A percentile compares a stretch with the other conserved stretches of the same genome.
Evolutionary conservation across 805 yeast species (phyloP).

Genomic region (Kodamaea kakaduensis): DNA sequence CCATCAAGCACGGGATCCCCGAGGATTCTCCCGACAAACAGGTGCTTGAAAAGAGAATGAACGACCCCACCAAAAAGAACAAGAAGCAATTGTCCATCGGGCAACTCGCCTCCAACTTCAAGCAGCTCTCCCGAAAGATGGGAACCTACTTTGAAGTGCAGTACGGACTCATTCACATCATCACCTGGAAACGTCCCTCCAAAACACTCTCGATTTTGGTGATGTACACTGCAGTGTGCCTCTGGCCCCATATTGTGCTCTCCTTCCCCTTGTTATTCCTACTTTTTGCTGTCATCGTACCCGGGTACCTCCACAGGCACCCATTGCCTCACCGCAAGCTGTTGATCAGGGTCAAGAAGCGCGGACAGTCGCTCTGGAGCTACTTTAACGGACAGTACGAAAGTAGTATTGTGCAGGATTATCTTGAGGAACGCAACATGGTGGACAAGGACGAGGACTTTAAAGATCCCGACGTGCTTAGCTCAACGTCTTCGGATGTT

Average conservation of each 20-base stretch:
- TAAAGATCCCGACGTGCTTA: conserved; percentile 9
- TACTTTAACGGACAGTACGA: conserved; percentile 29
- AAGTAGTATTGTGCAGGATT: conserved; percentile 31
- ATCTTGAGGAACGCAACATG: conserved; percentile 16
- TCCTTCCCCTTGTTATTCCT: conserved; percentile 59
- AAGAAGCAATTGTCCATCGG: conserved; percentile 57
- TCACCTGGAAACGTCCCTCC: conserved; percentile 75
- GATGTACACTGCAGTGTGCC: conserved; percentile 60
- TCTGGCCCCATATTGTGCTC: conserved; percentile 66
- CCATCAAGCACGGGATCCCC: conserved; percentile 48
- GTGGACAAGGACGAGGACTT: conserved; percentile 3
- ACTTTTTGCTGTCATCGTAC: conserved; percentile 57
- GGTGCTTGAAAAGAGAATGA: conserved; percentile 36
- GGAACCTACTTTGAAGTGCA: conserved; percentile 57
- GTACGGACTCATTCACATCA: conserved; percentile 52
- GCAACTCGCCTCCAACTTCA: conserved; percentile 53
- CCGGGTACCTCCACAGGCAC: conserved; percentile 66
- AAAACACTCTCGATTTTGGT: conserved; percentile 60
- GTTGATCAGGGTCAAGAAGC: conserved; percentile 39
- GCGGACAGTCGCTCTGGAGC: conserved; percentile 55
- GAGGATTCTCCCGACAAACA: conserved; percentile 47
- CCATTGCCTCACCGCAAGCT: conserved; percentile 47
- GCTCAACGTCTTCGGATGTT: conserved; percentile 10
- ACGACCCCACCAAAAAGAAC: conserved; percentile 42
- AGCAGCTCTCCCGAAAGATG: conserved; percentile 51